phyloP scores from a whole-genome alignment of 2,329 filamentous ascomycete genomes.

The Apiospora pterosperma region DNA sequence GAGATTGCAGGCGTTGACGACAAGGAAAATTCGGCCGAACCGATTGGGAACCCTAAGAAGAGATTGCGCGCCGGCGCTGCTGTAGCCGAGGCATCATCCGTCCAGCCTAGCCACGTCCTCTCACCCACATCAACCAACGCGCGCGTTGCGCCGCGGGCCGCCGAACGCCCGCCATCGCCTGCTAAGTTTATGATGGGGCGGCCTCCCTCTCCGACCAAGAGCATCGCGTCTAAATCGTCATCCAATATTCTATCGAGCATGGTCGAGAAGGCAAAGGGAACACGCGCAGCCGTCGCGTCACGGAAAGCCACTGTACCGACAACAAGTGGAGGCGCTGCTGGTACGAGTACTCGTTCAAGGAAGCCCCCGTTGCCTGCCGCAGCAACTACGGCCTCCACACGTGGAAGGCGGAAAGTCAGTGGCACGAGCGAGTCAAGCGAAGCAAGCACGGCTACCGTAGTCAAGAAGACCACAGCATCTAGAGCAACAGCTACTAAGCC shows the following conservation, averaged over 20 bases:
- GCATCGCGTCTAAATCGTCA: slow-evolving; percentile 34
- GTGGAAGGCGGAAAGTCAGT: slow-evolving; percentile 52
- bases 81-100: slow-evolving; percentile 34
- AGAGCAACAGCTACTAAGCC: slow-evolving; percentile 31
- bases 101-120: slow-evolving; percentile 59
- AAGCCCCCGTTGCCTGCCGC: slow-evolving; percentile 34
- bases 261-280: slow-evolving; percentile 59
- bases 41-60: slow-evolving; percentile 69
- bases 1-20: slow-evolving; percentile 58
- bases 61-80: slow-evolving; percentile 44
- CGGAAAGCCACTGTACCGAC: slow-evolving; percentile 46
- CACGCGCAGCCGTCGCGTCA: slow-evolving; percentile 39
- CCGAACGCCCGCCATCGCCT: slow-evolving; percentile 43
- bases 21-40: slow-evolving; percentile 70
- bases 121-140: slow-evolving; percentile 84
- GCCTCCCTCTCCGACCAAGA: slow-evolving; percentile 61
- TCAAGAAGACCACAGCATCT: slow-evolving; percentile 48
- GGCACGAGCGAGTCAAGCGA: slow-evolving; percentile 62
- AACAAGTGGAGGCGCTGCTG: slow-evolving; percentile 32
- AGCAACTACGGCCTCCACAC: slow-evolving; percentile 40
- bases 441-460: slow-evolving; percentile 60
- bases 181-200: slow-evolving; percentile 55
- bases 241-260: slow-evolving; percentile 50
- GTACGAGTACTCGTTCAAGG: slow-evolving; percentile 26
- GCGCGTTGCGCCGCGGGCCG: slow-evolving; percentile 56